These are phyloP conservation scores for Austroboletus niveus DNA, from an alignment of 1,284 basidiomycete genomes.

Conservation along the genomic window DNA sequence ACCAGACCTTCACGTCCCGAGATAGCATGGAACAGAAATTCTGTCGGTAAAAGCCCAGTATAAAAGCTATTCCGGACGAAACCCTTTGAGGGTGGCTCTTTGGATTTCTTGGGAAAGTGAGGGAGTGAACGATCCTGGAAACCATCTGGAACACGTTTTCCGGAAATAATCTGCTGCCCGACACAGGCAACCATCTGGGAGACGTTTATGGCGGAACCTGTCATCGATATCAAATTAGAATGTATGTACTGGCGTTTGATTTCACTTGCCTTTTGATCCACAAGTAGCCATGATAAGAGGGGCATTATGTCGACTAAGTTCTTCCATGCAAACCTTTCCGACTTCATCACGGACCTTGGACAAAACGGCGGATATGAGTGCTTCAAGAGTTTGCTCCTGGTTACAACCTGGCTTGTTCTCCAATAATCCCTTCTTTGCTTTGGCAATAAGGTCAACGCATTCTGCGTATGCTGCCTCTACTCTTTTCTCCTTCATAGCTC, in stretches of 20 bases:
- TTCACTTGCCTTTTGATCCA: constrained; percentile 86
- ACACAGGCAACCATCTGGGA: constrained; percentile 99
- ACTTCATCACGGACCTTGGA: constrained; percentile 96
- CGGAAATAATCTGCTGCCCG: constrained; percentile 98
- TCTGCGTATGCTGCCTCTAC: constrained; percentile 89
- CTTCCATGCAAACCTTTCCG: constrained; percentile 97
- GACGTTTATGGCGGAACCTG: constrained; percentile 98
- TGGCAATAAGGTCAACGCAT: constrained; percentile 84
- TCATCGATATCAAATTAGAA: constrained; percentile 1
- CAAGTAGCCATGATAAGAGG: constrained; percentile 99
- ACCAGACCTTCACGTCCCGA: constrained; percentile 98
- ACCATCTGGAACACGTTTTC: constrained; percentile 97
- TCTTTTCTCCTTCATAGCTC: constrained; percentile 79
- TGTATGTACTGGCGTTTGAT: constrained; percentile 4
- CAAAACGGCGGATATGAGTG: constrained; percentile 89
- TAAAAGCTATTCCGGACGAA: constrained; percentile 99
- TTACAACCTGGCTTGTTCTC: constrained; percentile 97
- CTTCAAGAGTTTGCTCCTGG: constrained; percentile 96
- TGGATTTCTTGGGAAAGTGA: constrained; percentile 97
- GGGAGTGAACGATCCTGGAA: constrained; percentile 99
- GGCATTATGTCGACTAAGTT: constrained; percentile 94
- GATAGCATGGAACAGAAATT: constrained; percentile 99
- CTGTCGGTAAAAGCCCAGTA: constrained; percentile 90
- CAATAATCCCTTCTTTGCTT: constrained; percentile 89
- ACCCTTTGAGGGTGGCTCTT: constrained; percentile 96